Evolutionary conservation across 352 stramenopile species (phyloP), one percentile per base, ranked within the genome.

Genomic region (Achlya hypogyna): DNA sequence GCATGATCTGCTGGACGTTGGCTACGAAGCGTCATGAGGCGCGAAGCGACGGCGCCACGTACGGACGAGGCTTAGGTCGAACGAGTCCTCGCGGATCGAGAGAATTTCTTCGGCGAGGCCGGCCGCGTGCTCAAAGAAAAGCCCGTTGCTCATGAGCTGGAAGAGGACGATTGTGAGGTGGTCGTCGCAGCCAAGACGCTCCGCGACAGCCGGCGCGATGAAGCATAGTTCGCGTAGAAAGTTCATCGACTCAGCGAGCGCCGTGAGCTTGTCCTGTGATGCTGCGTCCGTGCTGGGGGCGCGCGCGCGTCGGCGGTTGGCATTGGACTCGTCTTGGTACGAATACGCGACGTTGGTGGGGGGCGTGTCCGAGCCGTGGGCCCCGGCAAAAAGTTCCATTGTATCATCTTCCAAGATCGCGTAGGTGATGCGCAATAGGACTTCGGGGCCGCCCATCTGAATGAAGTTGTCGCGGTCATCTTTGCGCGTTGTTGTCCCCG

Each of bases 161-260:
- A 98, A 98, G n/a, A 98, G 72, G 71, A 96, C 96, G 62, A 95
- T 78, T 12, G 98, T 81, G 3, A 98, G 86, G 6, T 82, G 81
- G 56, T 95, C 81, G 53, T 93, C 88, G 66, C 87, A 70, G 60
- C 86, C 89, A 8, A 94, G 74, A 62, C 89, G 77, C 16, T 79
- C 65, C 8, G 85, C 78, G 63, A 95, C 63, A 25, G 72, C 74
- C 2, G 82, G 72, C 5, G 86, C 89, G 60, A 92, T 85, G 70
- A 93, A 93, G 73, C 81, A 89, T 25, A 96, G 74, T 45, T 95
- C 86, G 12, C 86, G 72, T 43, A 96, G 70, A 23, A 95, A 49
- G 29, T 65, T 58, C 53, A 53, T 25, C 42, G 31, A 54, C 28
- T 35, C 35, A 1, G 34, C 47, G 25, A 64, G 58, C 16, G n/a